phyloP scores from a whole-genome alignment of 1,139 yeast species.

The Protomyces inundatus region DNA sequence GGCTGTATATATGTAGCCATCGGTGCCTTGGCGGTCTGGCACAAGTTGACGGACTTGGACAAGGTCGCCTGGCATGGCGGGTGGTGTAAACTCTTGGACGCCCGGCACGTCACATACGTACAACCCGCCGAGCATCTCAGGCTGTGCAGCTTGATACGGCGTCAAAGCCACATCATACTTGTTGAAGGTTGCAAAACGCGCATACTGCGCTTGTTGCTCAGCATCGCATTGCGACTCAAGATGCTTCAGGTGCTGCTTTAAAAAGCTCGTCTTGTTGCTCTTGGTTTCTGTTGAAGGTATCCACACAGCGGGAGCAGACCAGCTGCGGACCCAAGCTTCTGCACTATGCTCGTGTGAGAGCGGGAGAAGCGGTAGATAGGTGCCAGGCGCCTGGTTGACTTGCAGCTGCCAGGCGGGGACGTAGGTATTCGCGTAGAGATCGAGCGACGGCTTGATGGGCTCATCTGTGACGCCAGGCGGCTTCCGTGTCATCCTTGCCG shows the following conservation, averaged over 20 bases:
- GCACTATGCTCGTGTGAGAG: background rate
- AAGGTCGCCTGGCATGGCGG: conserved; percentile 29
- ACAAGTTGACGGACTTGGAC: conserved; percentile 28
- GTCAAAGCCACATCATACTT: background rate
- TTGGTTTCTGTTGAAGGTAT: no score
- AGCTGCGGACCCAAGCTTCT: background rate
- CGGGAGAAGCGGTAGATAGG: background rate
- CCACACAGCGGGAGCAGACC: background rate
- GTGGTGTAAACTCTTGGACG: conserved; percentile 31
- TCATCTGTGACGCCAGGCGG: background rate
- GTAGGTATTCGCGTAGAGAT: background rate
- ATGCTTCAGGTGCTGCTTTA: background rate
- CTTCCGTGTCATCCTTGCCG: background rate
- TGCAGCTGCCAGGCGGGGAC: background rate
- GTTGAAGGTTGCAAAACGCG: background rate
- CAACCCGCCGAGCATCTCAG: background rate
- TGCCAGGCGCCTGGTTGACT: background rate
- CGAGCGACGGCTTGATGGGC: background rate
- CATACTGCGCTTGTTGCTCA: background rate
- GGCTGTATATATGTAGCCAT: conserved; percentile 27
- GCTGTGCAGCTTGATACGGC: background rate
- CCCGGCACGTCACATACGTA: conserved; percentile 26
- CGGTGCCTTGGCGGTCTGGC: conserved; percentile 26
- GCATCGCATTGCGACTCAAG: background rate
- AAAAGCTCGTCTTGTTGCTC: background rate